Conservation (phyloP, 495 filamentous ascomycete genomes). For the Letharia lupina region DNA sequence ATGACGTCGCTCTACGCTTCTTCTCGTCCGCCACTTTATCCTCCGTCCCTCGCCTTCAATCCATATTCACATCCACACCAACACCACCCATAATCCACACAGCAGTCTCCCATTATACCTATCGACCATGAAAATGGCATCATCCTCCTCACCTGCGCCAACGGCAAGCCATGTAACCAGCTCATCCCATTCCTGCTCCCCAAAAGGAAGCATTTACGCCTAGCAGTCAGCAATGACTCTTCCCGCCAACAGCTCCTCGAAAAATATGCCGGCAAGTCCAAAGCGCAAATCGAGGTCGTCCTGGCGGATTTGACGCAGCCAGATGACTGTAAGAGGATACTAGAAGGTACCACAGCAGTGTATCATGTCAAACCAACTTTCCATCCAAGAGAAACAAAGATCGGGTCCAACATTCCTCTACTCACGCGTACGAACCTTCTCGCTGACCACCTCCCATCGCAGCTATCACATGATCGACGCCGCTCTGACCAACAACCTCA, state of each 20-base stretch:
- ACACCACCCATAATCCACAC: background rate
- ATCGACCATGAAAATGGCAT: slow-evolving; percentile 15
- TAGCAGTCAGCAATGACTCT: slow-evolving; percentile 25
- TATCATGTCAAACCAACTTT: slow-evolving; percentile 22
- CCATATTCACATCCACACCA: too few relatives aligned
- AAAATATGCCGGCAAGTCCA: slow-evolving; percentile 13
- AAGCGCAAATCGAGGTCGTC: slow-evolving; percentile 24
- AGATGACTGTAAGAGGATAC: slow-evolving; percentile 20
- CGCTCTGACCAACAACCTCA: slow-evolving; percentile 23
- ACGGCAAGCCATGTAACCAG: slow-evolving; percentile 25
- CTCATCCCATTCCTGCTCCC: slow-evolving; percentile 29
- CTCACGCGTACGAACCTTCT: background rate
- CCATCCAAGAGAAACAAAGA: slow-evolving; percentile 28
- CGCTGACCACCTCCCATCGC: background rate
- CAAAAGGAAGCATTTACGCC: slow-evolving; percentile 27
- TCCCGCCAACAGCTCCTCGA: slow-evolving; percentile 18
- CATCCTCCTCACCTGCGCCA: slow-evolving; percentile 28
- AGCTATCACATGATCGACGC: slow-evolving; percentile 31
- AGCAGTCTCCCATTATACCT: background rate
- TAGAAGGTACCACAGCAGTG: slow-evolving; percentile 24
- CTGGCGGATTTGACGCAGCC: slow-evolving; percentile 24
- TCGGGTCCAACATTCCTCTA: slow-evolving; percentile 12
- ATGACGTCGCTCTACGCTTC: too few relatives aligned
- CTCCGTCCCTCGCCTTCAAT: too few relatives aligned
- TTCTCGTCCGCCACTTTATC: too few relatives aligned